Conservation (phyloP, 257 asterid genomes). For the Craterostigma plantagineum region DNA sequence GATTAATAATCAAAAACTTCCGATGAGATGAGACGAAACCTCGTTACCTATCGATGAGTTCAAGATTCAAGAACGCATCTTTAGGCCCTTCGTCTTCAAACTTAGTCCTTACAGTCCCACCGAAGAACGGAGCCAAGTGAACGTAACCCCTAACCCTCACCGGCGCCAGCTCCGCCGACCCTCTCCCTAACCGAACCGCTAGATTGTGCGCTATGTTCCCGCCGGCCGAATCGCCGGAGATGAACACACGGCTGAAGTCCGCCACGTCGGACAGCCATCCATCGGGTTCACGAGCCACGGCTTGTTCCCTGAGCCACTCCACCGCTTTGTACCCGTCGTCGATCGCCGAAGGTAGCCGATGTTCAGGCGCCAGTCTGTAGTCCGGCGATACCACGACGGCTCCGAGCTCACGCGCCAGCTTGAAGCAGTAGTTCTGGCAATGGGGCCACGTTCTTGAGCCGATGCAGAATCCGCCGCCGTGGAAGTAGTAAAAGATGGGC, state of each 20-base stretch:
- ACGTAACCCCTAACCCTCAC: constrained; percentile 60
- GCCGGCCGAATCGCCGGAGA: constrained; percentile 77
- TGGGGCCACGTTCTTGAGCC: constrained; percentile 72
- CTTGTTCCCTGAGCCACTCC: constrained; percentile 47
- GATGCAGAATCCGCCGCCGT: constrained; percentile 69
- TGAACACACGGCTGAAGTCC: constrained; percentile 37
- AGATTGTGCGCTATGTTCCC: constrained; percentile 82
- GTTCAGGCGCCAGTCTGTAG: constrained; percentile 67
- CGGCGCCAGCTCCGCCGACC: constrained; percentile 39
- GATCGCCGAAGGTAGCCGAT: constrained; percentile 51
- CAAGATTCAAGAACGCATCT: constrained; percentile 31
- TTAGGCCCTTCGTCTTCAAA: constrained; percentile 55
- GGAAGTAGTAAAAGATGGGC: constrained; percentile 43
- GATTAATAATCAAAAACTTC: no score
- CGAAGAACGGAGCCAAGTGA: constrained; percentile 76
- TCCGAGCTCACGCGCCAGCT: constrained; percentile 39
- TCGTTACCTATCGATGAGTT: constrained; percentile 54
- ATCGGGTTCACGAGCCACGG: constrained; percentile 15
- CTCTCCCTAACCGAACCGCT: constrained; percentile 47
- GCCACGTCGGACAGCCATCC: constrained; percentile 16
- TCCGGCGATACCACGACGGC: constrained; percentile 54
- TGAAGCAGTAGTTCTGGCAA: constrained; percentile 47
- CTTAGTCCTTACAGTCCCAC: constrained; percentile 52
- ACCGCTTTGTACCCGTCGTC: constrained; percentile 29
- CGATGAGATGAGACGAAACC: no score